phyloP scores from a whole-genome alignment of 805 yeast species.

The Myxozyma geophila region DNA sequence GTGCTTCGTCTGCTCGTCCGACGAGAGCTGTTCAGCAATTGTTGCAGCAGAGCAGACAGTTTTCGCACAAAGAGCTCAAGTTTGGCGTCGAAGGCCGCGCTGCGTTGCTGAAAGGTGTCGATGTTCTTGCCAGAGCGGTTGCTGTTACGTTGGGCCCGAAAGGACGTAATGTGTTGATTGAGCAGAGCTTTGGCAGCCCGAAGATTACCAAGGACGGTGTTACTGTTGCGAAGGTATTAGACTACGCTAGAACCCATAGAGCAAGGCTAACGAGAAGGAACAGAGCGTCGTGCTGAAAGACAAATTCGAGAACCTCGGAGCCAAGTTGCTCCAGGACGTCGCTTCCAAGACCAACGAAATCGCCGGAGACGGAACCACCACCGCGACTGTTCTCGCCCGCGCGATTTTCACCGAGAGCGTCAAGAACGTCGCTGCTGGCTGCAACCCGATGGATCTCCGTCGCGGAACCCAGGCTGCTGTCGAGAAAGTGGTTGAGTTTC shows the following conservation, averaged over 20 bases:
- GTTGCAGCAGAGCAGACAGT: conserved; percentile 19
- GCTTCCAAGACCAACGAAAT: conserved; percentile 96
- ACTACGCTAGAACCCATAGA: background rate
- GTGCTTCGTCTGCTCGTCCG: conserved; percentile 17
- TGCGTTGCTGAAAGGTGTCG: conserved; percentile 90
- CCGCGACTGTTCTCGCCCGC: conserved; percentile 95
- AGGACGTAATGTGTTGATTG: conserved; percentile 95
- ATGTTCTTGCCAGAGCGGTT: conserved; percentile 93
- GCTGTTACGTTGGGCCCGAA: conserved; percentile 97
- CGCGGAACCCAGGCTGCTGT: conserved; percentile 97
- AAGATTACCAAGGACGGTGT: conserved; percentile 99
- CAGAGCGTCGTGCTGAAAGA: conserved; percentile 65
- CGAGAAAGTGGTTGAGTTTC: conserved; percentile 83
- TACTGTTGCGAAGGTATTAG: conserved; percentile 73
- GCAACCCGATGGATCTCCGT: conserved; percentile 98
- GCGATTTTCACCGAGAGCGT: conserved; percentile 94
- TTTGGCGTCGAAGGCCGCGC: conserved; percentile 98
- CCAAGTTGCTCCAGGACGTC: conserved; percentile 86
- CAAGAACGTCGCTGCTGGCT: conserved; percentile 97
- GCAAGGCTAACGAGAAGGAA: background rate
- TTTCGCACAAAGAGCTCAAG: conserved; percentile 82
- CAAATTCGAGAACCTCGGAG: conserved; percentile 95
- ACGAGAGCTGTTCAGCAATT: conserved; percentile 13
- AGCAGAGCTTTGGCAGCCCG: conserved; percentile 95
- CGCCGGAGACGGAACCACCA: conserved; percentile 99